Evolutionary conservation across 306 rosid genomes (phyloP).

Genomic region (Medicago lupulina): DNA sequence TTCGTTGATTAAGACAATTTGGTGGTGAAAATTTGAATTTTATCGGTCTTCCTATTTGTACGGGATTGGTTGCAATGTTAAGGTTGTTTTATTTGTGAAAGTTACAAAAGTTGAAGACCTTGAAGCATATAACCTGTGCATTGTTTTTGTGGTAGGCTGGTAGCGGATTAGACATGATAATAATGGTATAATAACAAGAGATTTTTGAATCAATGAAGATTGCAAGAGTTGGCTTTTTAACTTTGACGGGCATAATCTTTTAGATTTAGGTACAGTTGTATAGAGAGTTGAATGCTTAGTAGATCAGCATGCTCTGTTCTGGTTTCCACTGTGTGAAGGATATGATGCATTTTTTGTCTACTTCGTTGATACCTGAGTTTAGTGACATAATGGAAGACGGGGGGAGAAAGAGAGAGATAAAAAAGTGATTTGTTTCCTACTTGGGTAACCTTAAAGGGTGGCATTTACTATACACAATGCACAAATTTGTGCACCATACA

Average conservation of each 20-base stretch:
- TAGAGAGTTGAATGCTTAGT: slow-evolving; percentile 15
- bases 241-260: background rate
- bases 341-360: background rate
- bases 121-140: slow-evolving; percentile 1
- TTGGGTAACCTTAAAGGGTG: no score
- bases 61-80: slow-evolving; percentile 1
- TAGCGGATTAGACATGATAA: background rate
- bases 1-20: slow-evolving; percentile 7
- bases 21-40: background rate
- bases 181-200: background rate
- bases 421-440: no score
- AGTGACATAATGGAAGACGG: background rate
- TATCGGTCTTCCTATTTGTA: background rate
- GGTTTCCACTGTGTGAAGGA: background rate
- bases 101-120: background rate
- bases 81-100: slow-evolving; percentile 8
- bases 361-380: background rate
- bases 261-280: slow-evolving; percentile 18
- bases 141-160: background rate
- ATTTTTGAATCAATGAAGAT: background rate
- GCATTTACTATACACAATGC: no score
- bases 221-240: background rate
- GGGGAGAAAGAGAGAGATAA: background rate
- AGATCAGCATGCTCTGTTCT: slow-evolving; percentile 2
- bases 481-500: no score